Evolutionary conservation across 2,329 filamentous ascomycete species (phyloP), one percentile per base, ranked within the genome.

Genomic region (Pseudogymnoascus sp.): DNA sequence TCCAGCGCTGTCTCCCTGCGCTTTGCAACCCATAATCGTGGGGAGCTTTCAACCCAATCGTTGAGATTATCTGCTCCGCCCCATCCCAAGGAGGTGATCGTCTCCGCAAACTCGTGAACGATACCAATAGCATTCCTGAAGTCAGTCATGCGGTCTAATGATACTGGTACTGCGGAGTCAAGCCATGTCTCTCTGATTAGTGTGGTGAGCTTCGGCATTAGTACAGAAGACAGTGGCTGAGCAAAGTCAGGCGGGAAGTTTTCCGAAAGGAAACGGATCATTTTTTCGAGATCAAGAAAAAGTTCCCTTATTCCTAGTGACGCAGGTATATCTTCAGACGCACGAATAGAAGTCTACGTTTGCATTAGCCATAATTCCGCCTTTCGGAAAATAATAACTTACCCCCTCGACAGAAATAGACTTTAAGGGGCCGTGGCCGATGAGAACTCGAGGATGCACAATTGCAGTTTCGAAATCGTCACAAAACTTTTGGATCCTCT

Each of bases 11-110:
- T 86, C 70, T 96, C 92, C 70, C 90, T 86, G 67, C 92, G 88
- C 72, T 91, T 93, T 1, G 84, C 84, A 13, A 97, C 81, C 95
- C 95, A 99, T 26, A 91, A 86, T 64, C 86, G 85, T 0, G 92
- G 90, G 0, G 91, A 89, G 65, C 88, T 86, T 42, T 87, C 84
- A 0, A 91, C 86, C 93, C 95, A 99, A 24, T 90, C 85, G 50
- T 84, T 80, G 38, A 99, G 76, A 33, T 87, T 83, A 13, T 81
- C 78, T 59, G 83, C 79, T 4, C 81, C 81, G 14, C 81, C 79
- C 81, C 90, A 93, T 0, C 83, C 81, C 16, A 87, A 78, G 6
- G 78, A 75, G 37, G 85, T 80, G 6, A 97, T 76, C 1, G 79
- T 80, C 6, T 80, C 76, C 62, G 87, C 88, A 69, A 97, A 89